Evolutionary conservation across 176 grass and related monocot genomes (phyloP), one percentile per base, ranked within the genome.

Genomic region (Tillandsia leiboldiana): DNA sequence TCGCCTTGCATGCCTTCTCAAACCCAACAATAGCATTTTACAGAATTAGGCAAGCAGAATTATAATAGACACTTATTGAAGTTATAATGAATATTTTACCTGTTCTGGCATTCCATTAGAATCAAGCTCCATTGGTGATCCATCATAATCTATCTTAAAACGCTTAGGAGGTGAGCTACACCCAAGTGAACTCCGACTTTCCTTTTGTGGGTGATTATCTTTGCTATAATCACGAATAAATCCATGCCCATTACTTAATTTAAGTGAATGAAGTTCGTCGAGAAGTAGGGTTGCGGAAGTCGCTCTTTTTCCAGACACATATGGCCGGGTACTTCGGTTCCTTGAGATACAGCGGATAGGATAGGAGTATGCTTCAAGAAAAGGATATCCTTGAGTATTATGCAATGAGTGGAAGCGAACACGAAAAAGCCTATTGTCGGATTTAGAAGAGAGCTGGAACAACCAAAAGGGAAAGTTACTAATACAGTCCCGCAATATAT

Each of bases 381-480:
- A 97, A 73, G 94, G 82, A 81, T 92, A 87, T 80, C 75, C 90
- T 75, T 64, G 79, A 15, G 33, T 42, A 42, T 52, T 48, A 76
- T 83, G 53, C 68, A 81, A 65, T 66, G 77, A 75, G 48, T 74
- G 85, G 79, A 97, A 93, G 71, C 74, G 81, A 88, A 93, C 79
- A 72, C 84, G 81, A 69, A 97, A 97, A 48, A 97, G 75, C 89
- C 91, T 87, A 74, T 97, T 90, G 79, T 97, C 94, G 20, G 73
- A 97, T 90, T 97, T 97, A 47, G 94, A 97, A 81, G 94, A 93
- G 49, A 97, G 77, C 89, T 93, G 89, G n/a, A 77, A 82, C 64
- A 52, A 12, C 59, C 33, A 75, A 49, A 65, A 15, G 62, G 49
- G 29, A 51, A 57, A 64, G 17, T 42, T 7, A 42, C 4, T 42